These are phyloP conservation scores for Chaetomium fimeti DNA, from an alignment of 495 filamentous ascomycete genomes.

Conservation along the genomic window DNA sequence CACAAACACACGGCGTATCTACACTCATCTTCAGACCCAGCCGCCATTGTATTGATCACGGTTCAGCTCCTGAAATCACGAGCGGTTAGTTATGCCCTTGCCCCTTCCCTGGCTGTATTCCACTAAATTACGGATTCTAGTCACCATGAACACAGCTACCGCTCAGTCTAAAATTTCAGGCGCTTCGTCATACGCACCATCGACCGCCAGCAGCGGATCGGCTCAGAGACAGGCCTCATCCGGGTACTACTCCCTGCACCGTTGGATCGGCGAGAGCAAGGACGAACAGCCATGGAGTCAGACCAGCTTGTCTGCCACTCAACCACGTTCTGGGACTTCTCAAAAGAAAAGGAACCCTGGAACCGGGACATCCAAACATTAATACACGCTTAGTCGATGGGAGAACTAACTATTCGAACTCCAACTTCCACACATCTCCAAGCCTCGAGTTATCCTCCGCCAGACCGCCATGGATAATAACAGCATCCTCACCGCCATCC, in stretches of 20 bases:
- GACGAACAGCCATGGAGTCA: slow-evolving; percentile 14
- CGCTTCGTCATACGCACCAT: not conserved
- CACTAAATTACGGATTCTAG: not conserved
- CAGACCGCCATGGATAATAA: too few species aligned
- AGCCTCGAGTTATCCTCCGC: too few species aligned
- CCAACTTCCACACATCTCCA: too few species aligned
- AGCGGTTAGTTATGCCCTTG: not conserved
- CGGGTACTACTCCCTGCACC: slow-evolving; percentile 13
- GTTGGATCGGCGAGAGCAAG: slow-evolving; percentile 14
- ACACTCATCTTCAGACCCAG: too few species aligned
- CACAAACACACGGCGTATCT: too few species aligned
- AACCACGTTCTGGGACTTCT: not conserved
- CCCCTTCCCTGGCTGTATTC: not conserved
- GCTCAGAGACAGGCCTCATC: not conserved
- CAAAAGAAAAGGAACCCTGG: not conserved
- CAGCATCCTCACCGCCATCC: too few species aligned
- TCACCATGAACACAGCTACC: not conserved
- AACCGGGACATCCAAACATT: too few species aligned
- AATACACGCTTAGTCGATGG: too few species aligned
- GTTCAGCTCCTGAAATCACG: not conserved
- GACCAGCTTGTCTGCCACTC: not conserved
- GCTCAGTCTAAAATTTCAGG: too few species aligned
- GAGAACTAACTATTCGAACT: too few species aligned
- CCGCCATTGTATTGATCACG: too few species aligned
- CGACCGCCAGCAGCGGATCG: slow-evolving; percentile 6